Evolutionary conservation across 1,139 yeast species (phyloP).

Genomic region (Spathaspora sp.): DNA sequence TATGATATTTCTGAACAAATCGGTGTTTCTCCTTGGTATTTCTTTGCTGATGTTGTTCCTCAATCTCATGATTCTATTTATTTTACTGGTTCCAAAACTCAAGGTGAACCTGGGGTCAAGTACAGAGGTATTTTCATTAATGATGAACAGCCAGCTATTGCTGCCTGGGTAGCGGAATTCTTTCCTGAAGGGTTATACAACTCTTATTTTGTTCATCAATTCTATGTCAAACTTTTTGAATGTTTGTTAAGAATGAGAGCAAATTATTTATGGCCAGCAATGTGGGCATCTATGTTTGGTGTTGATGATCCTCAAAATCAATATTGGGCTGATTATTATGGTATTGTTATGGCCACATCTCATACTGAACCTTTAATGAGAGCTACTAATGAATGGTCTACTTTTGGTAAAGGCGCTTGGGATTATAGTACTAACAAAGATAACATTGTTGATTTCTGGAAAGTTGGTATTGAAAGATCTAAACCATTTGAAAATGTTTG

Average conservation of each 20-base stretch:
- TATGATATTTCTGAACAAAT: constrained; percentile 17
- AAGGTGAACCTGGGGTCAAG: constrained; percentile 17
- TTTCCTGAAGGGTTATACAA: constrained; percentile 15
- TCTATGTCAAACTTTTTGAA: constrained; percentile 16
- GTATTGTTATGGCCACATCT: constrained; percentile 20
- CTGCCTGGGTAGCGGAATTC: constrained; percentile 16
- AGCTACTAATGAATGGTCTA: constrained; percentile 18
- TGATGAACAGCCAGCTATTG: constrained; percentile 18
- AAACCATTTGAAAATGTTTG: constrained; percentile 18
- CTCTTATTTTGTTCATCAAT: constrained; percentile 16
- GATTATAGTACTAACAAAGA: constrained; percentile 18
- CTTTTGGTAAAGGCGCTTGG: constrained; percentile 17
- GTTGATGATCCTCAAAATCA: constrained; percentile 17
- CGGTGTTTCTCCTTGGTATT: constrained; percentile 20
- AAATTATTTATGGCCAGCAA: constrained; percentile 19
- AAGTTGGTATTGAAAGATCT: constrained; percentile 16
- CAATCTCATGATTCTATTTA: constrained; percentile 12
- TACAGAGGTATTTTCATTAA: constrained; percentile 18
- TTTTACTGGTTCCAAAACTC: constrained; percentile 10
- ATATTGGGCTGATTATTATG: constrained; percentile 20
- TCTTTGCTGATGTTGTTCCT: constrained; percentile 16
- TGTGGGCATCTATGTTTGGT: constrained; percentile 20
- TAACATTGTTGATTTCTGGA: constrained; percentile 17
- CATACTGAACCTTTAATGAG: constrained; percentile 20
- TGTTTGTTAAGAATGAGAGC: constrained; percentile 17